A percentile compares a stretch with the other conserved stretches of the same genome.
phyloP scores from a whole-genome alignment of 164 flowering plant genomes.

The Paratinospora sagittata region DNA sequence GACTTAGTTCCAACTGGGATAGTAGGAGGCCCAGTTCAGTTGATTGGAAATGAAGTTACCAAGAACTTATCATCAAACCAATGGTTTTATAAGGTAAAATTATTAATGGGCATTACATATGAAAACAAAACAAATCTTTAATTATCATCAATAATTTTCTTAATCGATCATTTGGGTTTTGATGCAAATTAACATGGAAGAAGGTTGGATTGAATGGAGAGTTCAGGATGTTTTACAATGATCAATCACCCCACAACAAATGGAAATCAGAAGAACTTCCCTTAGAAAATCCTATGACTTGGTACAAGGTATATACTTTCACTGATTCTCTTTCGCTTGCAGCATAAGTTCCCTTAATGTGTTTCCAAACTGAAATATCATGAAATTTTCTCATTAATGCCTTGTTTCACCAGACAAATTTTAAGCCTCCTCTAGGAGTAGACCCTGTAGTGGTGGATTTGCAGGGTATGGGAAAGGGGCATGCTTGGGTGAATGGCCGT shows the following conservation, averaged over 20 bases:
- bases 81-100: conserved; percentile 40
- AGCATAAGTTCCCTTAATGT: not conserved
- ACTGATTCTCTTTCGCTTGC: not conserved
- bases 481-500: conserved; percentile 73
- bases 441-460: conserved; percentile 66
- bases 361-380: not conserved
- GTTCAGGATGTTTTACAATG: conserved; percentile 16
- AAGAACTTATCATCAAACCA: conserved; percentile 41
- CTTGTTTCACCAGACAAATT: conserved; percentile 34
- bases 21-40: conserved; percentile 37
- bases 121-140: not conserved
- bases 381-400: not conserved
- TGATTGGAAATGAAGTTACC: conserved; percentile 31
- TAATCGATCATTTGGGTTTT: no score
- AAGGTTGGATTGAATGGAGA: conserved; percentile 44
- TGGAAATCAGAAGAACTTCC: conserved; percentile 37
- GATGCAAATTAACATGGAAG: no score
- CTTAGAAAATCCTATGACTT: conserved; percentile 32
- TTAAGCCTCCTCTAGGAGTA: conserved; percentile 56
- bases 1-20: conserved; percentile 41
- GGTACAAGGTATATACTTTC: conserved; percentile 58
- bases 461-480: conserved; percentile 67
- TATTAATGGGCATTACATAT: not conserved
- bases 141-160: no score
- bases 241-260: not conserved